Conservation (phyloP, 176 grass and related monocot species). For the Phoenix roebelenii region DNA sequence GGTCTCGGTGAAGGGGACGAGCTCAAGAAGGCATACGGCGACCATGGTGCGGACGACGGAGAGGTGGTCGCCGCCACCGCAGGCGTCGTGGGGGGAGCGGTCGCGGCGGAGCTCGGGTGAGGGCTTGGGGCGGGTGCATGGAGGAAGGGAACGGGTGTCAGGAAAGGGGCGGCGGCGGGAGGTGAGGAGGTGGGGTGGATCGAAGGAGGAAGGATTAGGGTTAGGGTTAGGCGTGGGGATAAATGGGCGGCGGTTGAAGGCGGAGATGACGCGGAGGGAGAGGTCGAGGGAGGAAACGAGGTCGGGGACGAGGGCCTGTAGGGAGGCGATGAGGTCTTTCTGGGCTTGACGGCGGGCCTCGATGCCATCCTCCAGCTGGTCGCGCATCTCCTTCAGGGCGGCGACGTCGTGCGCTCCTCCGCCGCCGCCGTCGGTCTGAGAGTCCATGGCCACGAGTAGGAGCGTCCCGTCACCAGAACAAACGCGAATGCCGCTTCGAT, state of each 20-base stretch:
- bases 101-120: slow-evolving; percentile 20
- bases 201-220: slow-evolving; percentile 18
- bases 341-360: slow-evolving; percentile 53
- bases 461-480: too few species aligned
- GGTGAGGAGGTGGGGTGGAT: slow-evolving; percentile 24
- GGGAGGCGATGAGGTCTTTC: slow-evolving; percentile 62
- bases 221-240: slow-evolving; percentile 39
- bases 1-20: slow-evolving; percentile 68
- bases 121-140: slow-evolving; percentile 46
- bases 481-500: too few species aligned
- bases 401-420: slow-evolving; percentile 46
- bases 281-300: slow-evolving; percentile 60
- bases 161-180: slow-evolving; percentile 27
- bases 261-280: slow-evolving; percentile 70
- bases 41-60: slow-evolving; percentile 78
- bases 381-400: slow-evolving; percentile 54
- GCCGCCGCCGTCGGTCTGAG: slow-evolving; percentile 25
- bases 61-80: slow-evolving; percentile 26
- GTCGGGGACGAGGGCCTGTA: slow-evolving; percentile 60
- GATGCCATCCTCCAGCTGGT: slow-evolving; percentile 57
- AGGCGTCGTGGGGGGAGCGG: background rate
- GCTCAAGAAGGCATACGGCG: slow-evolving; percentile 79
- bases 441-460: slow-evolving; percentile 14
- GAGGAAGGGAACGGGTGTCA: slow-evolving; percentile 24
- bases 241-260: slow-evolving; percentile 78